Conservation (phyloP, 768 basidiomycete species). For the Asterophora parasitica region DNA sequence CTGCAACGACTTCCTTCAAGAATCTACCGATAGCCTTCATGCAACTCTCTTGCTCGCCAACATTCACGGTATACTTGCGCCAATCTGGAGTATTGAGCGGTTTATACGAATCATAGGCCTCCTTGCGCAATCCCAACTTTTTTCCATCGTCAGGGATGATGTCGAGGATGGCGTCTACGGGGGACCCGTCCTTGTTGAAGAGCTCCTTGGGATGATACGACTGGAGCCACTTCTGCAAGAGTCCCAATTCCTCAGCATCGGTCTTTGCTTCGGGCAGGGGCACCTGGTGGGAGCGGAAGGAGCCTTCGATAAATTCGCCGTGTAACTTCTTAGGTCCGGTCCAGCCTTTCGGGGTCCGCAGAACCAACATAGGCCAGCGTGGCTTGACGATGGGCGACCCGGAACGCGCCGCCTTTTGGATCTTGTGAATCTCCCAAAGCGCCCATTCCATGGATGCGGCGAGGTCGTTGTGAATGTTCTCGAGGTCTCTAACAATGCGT, state of each 20-base stretch:
- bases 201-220: constrained; percentile 69
- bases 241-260: constrained; percentile 53
- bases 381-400: constrained; percentile 81
- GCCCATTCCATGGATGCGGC: constrained; percentile 85
- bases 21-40: constrained; percentile 68
- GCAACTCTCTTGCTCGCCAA: constrained; percentile 62
- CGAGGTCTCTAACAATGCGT: constrained; percentile 68
- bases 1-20: constrained; percentile 49
- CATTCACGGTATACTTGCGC: constrained; percentile 45
- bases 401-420: constrained; percentile 73
- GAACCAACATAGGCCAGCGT: constrained; percentile 84
- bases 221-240: constrained; percentile 68
- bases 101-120: constrained; percentile 57
- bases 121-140: constrained; percentile 67
- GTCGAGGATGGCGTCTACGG: constrained; percentile 50
- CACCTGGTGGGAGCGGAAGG: constrained; percentile 85
- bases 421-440: constrained; percentile 62
- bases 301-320: constrained; percentile 75
- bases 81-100: constrained; percentile 67
- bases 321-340: constrained; percentile 61
- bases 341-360: constrained; percentile 84
- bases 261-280: constrained; percentile 73
- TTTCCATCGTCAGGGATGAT: constrained; percentile 54
- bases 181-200: constrained; percentile 52
- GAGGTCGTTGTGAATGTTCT: constrained; percentile 69